Percentiles rank a stretch among this genome's conserved stretches.
Conservation (phyloP, 2,329 filamentous ascomycete genomes). For the Fusarium paranaense region DNA sequence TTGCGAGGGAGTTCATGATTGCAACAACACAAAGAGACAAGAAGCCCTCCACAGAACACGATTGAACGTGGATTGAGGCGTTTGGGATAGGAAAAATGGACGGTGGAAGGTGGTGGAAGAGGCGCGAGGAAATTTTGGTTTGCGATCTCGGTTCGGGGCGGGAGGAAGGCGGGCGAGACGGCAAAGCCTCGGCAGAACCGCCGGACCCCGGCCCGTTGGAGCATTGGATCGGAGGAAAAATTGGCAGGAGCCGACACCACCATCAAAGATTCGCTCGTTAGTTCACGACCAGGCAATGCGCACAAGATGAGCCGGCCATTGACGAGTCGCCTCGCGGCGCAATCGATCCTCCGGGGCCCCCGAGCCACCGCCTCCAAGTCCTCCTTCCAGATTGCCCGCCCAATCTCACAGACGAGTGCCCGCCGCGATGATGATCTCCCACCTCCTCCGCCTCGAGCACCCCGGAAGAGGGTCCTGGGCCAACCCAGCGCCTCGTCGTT, state of each 20-base stretch:
- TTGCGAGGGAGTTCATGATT: conserved; percentile 61
- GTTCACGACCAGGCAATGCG: conserved; percentile 42
- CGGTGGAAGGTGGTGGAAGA: conserved; percentile 45
- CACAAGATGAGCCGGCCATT: conserved; percentile 59
- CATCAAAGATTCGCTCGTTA: conserved; percentile 19
- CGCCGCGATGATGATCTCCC: conserved; percentile 39
- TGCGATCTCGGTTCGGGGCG: conserved; percentile 53
- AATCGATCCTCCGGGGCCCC: conserved; percentile 48
- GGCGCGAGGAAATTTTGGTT: conserved; percentile 53
- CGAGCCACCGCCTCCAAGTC: conserved; percentile 37
- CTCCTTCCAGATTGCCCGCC: conserved; percentile 42
- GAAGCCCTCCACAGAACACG: conserved; percentile 44
- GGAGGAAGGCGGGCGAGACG: conserved; percentile 50
- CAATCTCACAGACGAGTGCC: conserved; percentile 55
- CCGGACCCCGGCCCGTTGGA: conserved; percentile 11
- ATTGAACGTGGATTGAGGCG: conserved; percentile 43
- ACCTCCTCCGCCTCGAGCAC: conserved; percentile 32
- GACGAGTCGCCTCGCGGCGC: conserved; percentile 57
- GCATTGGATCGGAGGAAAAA: conserved; percentile 39
- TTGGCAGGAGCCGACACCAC: conserved; percentile 34
- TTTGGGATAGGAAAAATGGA: conserved; percentile 40
- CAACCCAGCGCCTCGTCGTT: conserved; percentile 46
- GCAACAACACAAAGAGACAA: conserved; percentile 38
- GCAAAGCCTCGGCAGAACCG: conserved; percentile 49
- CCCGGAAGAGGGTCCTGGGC: conserved; percentile 35